Percentiles rank a stretch among this genome's conserved stretches.
Conservation (phyloP, 1,284 basidiomycete species). For the Moesziomyces sp. region DNA sequence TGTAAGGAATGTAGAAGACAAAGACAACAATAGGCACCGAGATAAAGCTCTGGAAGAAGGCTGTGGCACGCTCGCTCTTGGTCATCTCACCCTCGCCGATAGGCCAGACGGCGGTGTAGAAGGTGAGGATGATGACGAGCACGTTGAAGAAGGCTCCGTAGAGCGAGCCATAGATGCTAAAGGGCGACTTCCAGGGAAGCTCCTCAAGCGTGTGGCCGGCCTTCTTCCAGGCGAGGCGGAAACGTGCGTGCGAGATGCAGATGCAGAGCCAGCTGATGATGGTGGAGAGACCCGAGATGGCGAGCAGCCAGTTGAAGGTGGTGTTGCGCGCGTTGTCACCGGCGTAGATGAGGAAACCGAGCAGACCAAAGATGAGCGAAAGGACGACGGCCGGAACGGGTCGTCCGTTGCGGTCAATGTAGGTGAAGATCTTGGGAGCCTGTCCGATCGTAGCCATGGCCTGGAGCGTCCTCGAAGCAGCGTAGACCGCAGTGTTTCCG, state of each 20-base stretch:
- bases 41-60: conserved; percentile 71
- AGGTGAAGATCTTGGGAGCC: conserved; percentile 68
- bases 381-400: conserved; percentile 69
- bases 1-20: conserved; percentile 47
- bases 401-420: conserved; percentile 72
- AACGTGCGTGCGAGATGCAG: conserved; percentile 70
- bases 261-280: conserved; percentile 70
- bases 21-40: conserved; percentile 60
- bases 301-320: conserved; percentile 71
- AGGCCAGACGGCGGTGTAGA: conserved; percentile 55
- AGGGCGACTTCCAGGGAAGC: conserved; percentile 70
- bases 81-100: conserved; percentile 58
- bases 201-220: conserved; percentile 70
- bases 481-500: conserved; percentile 68
- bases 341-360: conserved; percentile 68
- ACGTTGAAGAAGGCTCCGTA: conserved; percentile 68
- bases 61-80: conserved; percentile 64
- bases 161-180: conserved; percentile 70
- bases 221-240: conserved; percentile 73
- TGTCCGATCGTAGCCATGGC: conserved; percentile 68
- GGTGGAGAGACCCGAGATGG: conserved; percentile 71
- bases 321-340: conserved; percentile 60
- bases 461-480: conserved; percentile 67
- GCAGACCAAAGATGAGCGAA: conserved; percentile 56
- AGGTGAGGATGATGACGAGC: conserved; percentile 49